Percentiles rank a stretch among this genome's conserved stretches.
Conservation (phyloP, 805 yeast genomes). For the Candida railenensis region DNA sequence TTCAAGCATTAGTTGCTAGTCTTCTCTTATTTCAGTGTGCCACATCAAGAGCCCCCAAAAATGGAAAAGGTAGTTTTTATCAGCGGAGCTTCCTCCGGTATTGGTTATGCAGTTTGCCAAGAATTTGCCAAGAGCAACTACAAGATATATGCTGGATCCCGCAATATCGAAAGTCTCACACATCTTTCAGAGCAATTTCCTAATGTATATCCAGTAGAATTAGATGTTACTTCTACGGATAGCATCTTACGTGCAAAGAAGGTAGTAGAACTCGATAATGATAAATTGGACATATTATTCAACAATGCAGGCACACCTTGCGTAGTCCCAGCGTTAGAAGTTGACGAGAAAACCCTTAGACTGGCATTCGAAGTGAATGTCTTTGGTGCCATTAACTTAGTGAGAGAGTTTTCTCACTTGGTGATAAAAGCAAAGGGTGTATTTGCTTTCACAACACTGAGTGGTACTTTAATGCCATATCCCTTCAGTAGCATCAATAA, state of each 20-base stretch:
- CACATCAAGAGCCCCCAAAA: too few species aligned
- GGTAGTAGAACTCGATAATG: conserved; percentile 21
- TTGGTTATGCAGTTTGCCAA: conserved; percentile 43
- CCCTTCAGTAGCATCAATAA: conserved; percentile 34
- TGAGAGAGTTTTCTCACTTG: conserved; percentile 28
- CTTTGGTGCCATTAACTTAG: conserved; percentile 35
- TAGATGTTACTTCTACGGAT: conserved; percentile 36
- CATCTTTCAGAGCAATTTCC: conserved; percentile 25
- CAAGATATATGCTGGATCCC: conserved; percentile 35
- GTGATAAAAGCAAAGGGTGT: conserved; percentile 33
- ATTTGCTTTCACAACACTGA: conserved; percentile 38
- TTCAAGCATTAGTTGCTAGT: too few species aligned
- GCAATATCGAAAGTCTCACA: conserved; percentile 24
- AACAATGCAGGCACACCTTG: conserved; percentile 40
- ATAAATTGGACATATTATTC: conserved; percentile 33
- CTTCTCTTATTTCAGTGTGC: too few species aligned
- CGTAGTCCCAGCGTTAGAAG: conserved; percentile 29
- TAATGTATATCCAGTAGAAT: conserved; percentile 19
- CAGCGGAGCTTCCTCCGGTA: conserved; percentile 54
- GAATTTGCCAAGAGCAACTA: conserved; percentile 44
- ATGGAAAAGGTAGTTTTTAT: conserved; percentile 24
- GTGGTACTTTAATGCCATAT: conserved; percentile 27
- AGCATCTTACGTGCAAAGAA: conserved; percentile 23
- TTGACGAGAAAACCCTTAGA: conserved; percentile 19
- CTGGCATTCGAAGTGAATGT: conserved; percentile 34